Evolutionary conservation across 2,329 filamentous ascomycete genomes (phyloP), one percentile per base, ranked within the genome.

Genomic region (Trichoderma cornu-damae): DNA sequence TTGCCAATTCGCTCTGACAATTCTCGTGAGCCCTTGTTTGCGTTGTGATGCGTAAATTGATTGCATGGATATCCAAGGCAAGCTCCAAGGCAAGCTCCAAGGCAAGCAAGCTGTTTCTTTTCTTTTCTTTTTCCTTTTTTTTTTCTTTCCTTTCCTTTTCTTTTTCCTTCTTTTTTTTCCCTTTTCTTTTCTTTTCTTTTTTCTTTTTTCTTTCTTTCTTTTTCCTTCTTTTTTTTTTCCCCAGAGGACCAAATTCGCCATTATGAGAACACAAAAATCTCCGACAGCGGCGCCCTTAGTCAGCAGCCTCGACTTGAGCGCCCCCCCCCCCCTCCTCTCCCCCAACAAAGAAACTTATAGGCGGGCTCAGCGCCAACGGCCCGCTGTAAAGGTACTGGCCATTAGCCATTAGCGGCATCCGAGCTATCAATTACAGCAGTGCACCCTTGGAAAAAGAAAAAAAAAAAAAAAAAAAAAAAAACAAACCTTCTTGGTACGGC

Each of bases 281-380:
- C 58, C 48, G 48, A 24, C 48, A 51, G 34, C 48, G 48, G 24
- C 20, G 16, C 16, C 34, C 37, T 55, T 54, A 59, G 57, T 60
- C 53, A 61, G 48, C 54, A 30, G 18, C 16, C 16, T 43, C 35
- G 34, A 35, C 7, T 4, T 44, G 46, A 34, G 51, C 43, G 5
- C 34, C 47, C 32, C 60, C n/a, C n/a, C n/a, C n/a, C n/a, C n/a
- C n/a, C n/a, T n/a, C n/a, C n/a, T n/a, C n/a, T n/a, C n/a, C n/a
- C 61, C 59, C 59, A 59, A 62, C 61, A 62, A 58, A 61, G 37
- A 28, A 12, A 9, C 26, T 52, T 37, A 48, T 28, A 48, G 44
- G 44, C 44, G 44, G 44, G 52, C 22, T 48, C 44, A 48, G 44
- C 18, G 44, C 44, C 28, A 20, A 34, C 12, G 38, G 28, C 51